Base-by-base conservation (phyloP, 257 asterid species). In the Salvia rosmarinus region DNA sequence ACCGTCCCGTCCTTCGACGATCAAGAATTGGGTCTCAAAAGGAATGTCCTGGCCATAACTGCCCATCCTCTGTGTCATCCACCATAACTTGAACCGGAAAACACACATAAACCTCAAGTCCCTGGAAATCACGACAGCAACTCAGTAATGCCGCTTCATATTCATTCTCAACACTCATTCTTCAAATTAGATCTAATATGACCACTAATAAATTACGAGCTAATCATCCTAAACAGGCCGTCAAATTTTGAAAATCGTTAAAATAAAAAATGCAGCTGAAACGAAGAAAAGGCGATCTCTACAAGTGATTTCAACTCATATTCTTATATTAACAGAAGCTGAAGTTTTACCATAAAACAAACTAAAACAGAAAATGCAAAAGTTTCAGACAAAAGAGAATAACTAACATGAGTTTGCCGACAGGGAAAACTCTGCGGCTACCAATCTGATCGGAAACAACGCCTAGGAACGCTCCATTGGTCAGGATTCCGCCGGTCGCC, bases 1-100 rank as follows among this genome's bases (percentile, higher is more conserved):
- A 65, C 81, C 92, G 2, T 83, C 86, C 13, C 85, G 80, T 20
- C 85, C 95, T 80, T 92, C 97, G 9, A 92, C 85, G 43, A 92
- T 78, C 86, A 92, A 76, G 76, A 92, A 90, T 23, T 92, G 98
- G 6, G 97, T 90, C 72, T 92, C 98, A 23, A 85, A 90, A 6
- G 98, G 98, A 75, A 92, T 77, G 3, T 90, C 97, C 71, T 82
- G 87, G 28, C 97, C 98, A 13, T 69, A 57, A 14, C 84, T 70
- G 0, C 98, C 98, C 92, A 93, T 93, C 70, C 97, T 86, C 79
- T 93, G 98, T 4, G 97, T 88, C 98, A 93, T 93, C 98, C 98
- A 93, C 98, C 98, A 93, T 75, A 93, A 51, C 82, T 93, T 93
- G 88, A 90, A 93, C 50, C 98, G 97, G 65, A 89, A 90, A 63